A percentile compares a stretch with the other conserved stretches of the same genome.
Evolutionary conservation across 805 yeast species (phyloP).

Genomic region (Allodekkera sacchari): DNA sequence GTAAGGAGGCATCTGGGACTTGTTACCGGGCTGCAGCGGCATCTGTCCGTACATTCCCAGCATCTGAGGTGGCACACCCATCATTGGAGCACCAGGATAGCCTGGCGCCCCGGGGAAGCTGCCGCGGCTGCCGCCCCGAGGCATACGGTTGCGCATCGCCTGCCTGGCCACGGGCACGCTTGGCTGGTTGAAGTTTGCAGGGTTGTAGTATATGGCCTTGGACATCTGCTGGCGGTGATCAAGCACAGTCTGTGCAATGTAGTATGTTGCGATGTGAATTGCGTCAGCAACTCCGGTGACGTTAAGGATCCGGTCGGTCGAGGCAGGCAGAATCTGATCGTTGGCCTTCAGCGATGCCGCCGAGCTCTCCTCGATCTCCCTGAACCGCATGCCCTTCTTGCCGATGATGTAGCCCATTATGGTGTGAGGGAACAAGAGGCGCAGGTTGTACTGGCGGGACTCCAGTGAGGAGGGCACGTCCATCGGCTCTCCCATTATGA

Average conservation of each 20-base stretch:
- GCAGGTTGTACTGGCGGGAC: slow-evolving; percentile 47
- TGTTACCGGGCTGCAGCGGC: slow-evolving; percentile 6
- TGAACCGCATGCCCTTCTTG: slow-evolving; percentile 60
- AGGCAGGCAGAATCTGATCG: slow-evolving; percentile 60
- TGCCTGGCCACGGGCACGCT: slow-evolving; percentile 15
- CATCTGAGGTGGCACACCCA: slow-evolving; percentile 20
- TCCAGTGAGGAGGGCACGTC: slow-evolving; percentile 50
- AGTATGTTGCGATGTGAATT: slow-evolving; percentile 73
- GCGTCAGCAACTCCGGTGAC: slow-evolving; percentile 81
- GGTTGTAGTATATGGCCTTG: slow-evolving; percentile 53
- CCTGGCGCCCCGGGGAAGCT: slow-evolving; percentile 8
- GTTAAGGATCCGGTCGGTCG: slow-evolving; percentile 68
- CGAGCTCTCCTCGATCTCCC: slow-evolving; percentile 75
- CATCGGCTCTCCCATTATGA: slow-evolving; percentile 58
- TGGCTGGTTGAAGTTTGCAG: slow-evolving; percentile 33
- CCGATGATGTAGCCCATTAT: slow-evolving; percentile 79
- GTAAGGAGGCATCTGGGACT: not conserved
- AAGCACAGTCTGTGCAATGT: slow-evolving; percentile 58
- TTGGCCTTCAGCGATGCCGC: slow-evolving; percentile 73
- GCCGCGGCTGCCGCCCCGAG: slow-evolving; percentile 1
- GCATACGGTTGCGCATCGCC: slow-evolving; percentile 1
- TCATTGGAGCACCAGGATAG: slow-evolving; percentile 15
- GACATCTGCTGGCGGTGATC: slow-evolving; percentile 52
- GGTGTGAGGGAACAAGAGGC: slow-evolving; percentile 66
- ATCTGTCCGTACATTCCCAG: slow-evolving; percentile 17